Evolutionary conservation across 1,284 basidiomycete species (phyloP).

Genomic region (Peniophora sp.): DNA sequence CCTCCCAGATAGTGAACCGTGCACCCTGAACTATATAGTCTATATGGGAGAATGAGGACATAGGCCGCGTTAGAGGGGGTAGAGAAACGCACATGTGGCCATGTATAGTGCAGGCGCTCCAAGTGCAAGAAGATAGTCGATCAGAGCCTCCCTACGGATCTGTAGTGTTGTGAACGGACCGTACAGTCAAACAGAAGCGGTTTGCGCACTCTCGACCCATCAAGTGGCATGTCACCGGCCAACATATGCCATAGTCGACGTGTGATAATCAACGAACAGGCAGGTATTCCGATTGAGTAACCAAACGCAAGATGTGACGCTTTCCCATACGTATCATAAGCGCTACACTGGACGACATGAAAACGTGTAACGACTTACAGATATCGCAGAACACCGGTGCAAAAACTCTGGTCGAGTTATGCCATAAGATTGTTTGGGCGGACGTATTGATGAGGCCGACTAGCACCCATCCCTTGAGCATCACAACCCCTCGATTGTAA

Average conservation of each 20-base stretch:
- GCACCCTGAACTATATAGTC: not conserved
- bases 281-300: not conserved
- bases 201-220: not conserved
- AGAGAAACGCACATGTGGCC: not conserved
- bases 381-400: slow-evolving; percentile 1
- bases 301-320: not conserved
- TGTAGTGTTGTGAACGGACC: not conserved
- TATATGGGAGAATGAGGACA: not conserved
- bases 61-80: not conserved
- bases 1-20: not conserved
- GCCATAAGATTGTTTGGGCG: not conserved
- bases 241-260: not conserved
- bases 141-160: too few relatives aligned
- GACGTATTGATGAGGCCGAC: not conserved
- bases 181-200: too few relatives aligned
- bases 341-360: too few relatives aligned
- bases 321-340: too few relatives aligned
- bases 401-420: not conserved
- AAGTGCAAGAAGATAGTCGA: not conserved
- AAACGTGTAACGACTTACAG: not conserved
- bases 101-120: not conserved
- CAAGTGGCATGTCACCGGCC: too few relatives aligned
- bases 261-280: not conserved
- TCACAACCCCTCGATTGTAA: not conserved
- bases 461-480: not conserved